phyloP scores from a whole-genome alignment of 2,329 filamentous ascomycete genomes.

The Geosmithia flava region DNA sequence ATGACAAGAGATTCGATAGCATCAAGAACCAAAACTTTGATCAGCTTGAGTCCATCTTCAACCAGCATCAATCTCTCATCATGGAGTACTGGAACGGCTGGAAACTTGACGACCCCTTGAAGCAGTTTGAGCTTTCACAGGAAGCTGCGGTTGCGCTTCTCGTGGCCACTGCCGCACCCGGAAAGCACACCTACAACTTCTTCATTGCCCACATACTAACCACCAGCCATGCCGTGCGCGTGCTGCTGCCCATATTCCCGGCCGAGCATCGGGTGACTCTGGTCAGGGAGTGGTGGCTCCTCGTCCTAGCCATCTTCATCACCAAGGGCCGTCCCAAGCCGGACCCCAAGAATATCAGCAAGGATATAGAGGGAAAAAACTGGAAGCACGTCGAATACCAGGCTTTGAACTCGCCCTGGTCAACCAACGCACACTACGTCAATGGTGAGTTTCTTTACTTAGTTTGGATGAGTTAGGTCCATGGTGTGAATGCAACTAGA shows the following conservation, averaged over 20 bases:
- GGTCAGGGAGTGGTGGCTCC: constrained; percentile 81
- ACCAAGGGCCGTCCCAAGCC: constrained; percentile 61
- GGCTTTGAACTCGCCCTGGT: constrained; percentile 55
- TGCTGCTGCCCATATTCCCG: constrained; percentile 69
- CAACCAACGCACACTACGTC: constrained; percentile 71
- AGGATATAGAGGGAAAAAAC: constrained; percentile 47
- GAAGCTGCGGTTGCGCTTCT: constrained; percentile 49
- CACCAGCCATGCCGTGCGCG: constrained; percentile 76
- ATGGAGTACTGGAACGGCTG: constrained; percentile 90
- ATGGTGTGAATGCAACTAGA: background rate
- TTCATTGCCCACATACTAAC: constrained; percentile 74
- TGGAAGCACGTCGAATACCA: constrained; percentile 70
- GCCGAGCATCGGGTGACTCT: constrained; percentile 59
- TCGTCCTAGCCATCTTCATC: constrained; percentile 68
- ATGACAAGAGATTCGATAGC: constrained; percentile 58
- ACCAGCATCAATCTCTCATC: constrained; percentile 54
- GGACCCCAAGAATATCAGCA: constrained; percentile 48
- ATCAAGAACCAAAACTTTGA: constrained; percentile 41
- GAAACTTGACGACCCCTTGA: constrained; percentile 56
- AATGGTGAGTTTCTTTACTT: constrained; percentile 46
- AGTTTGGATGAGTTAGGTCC: background rate
- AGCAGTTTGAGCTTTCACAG: constrained; percentile 63
- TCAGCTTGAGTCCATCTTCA: constrained; percentile 58
- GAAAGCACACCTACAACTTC: constrained; percentile 63
- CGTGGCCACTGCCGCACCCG: constrained; percentile 44